Conservation (phyloP, 352 stramenopile species). For the Phytophthora nicotianae region DNA sequence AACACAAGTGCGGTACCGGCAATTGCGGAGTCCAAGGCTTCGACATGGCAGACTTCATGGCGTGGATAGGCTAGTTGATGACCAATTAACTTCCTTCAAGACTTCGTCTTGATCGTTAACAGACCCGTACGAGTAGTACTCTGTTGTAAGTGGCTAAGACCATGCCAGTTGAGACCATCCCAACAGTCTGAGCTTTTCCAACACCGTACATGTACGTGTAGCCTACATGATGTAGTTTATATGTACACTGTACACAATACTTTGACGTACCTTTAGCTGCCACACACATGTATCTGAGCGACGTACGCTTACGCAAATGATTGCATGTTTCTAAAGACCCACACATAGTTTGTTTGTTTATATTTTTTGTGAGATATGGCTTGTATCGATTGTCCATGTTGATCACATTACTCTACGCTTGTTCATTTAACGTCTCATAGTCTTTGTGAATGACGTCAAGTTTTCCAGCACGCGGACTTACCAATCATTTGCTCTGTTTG, state of each 20-base stretch:
- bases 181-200: slow-evolving; percentile 7
- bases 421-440: too few species aligned
- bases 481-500: background rate
- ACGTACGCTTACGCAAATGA: too few species aligned
- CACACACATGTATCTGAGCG: too few species aligned
- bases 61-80: slow-evolving; percentile 8
- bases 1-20: slow-evolving; percentile 3
- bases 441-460: too few species aligned
- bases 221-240: too few species aligned
- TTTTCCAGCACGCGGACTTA: background rate
- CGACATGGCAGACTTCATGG: slow-evolving; percentile 1
- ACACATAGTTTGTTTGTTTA: too few species aligned
- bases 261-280: too few species aligned
- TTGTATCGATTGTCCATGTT: too few species aligned
- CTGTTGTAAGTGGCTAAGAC: slow-evolving; percentile 13
- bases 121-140: slow-evolving; percentile 8
- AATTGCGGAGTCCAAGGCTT: slow-evolving; percentile 2
- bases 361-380: too few species aligned
- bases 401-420: too few species aligned
- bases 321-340: too few species aligned
- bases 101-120: slow-evolving; percentile 6
- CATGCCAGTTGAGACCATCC: slow-evolving; percentile 7
- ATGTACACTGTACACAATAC: too few species aligned
- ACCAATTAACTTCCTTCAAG: slow-evolving; percentile 17
- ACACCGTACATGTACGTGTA: background rate